phyloP scores from a whole-genome alignment of 148 eudicot genomes.

The Amaranthus hypochondriacus region DNA sequence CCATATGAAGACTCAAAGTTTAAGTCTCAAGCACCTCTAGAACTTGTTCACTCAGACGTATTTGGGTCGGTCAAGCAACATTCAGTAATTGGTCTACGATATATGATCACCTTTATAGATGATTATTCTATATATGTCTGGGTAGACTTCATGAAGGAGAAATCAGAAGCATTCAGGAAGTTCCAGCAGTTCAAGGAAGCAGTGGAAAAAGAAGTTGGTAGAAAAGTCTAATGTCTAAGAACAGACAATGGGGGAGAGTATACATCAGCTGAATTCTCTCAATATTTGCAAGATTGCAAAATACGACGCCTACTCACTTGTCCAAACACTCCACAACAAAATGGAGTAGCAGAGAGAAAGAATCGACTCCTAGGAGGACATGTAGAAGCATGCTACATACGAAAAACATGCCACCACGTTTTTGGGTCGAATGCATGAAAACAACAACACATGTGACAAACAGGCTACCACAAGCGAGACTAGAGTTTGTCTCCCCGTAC shows the following conservation, averaged over 20 bases:
- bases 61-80: not conserved
- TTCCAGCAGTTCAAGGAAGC: constrained; percentile 6
- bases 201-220: constrained; percentile 6
- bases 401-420: no score
- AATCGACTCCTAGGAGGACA: no score
- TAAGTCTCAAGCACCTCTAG: not conserved
- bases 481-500: no score
- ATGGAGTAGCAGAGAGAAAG: no score
- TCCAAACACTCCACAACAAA: no score
- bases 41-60: constrained; percentile 8
- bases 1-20: constrained; percentile 6
- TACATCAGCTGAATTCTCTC: not conserved
- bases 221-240: not conserved
- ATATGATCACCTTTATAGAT: constrained; percentile 12
- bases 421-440: no score
- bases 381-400: no score
- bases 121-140: constrained; percentile 1
- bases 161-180: constrained; percentile 10
- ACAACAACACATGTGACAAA: no score
- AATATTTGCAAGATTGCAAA: not conserved
- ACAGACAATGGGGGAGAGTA: constrained; percentile 19
- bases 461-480: no score
- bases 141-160: constrained; percentile 17
- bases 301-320: no score
- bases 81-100: not conserved